Base-by-base conservation (phyloP, 345 rosid genomes). In the Hirschfeldia incana region DNA sequence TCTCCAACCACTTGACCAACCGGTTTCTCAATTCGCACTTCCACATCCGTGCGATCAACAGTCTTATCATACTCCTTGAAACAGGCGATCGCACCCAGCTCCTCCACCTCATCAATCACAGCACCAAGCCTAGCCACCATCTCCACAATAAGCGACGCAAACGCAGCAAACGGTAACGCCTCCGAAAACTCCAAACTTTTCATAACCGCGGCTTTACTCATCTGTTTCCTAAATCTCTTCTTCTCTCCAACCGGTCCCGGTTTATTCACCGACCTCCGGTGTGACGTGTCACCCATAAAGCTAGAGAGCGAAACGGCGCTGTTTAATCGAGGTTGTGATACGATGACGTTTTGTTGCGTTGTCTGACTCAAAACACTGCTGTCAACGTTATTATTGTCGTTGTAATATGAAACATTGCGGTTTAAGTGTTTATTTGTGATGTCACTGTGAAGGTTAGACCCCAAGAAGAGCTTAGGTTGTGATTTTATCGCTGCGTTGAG, bases 91-190 rank as follows among this genome's bases (percentile, higher is more conserved):
- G 85, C 84, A 39, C 92, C 97, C 30, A 88, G 44, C 62, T 94
- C 97, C 67, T 92, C 89, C 8, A 88, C 94, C 72, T 91, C 91
- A 72, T 83, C 91, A 27, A 89, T 89, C 75, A 91, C 88, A 63
- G 29, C 85, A 42, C 89, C 94, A 8, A 94, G 94, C 87, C 91
- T 87, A 0, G 94, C 94, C 5, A 92, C 91, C 39, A 87, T 84
- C 75, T 94, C 95, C 78, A 89, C 88, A 9, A 94, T 85, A 83
- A 89, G 81, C 13, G 95, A 89, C 6, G 93, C 97, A 76, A 94
- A 94, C 42, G 95, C 95, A 8, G 97, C 94, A 29, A 92, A 91
- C 0, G 97, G 97, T 70, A 94, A 92, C 36, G 95, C 97, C 73
- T 92, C 94, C 1, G 91, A 89, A 83, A 94, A 94, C 81, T 92